phyloP scores from a whole-genome alignment of 768 basidiomycete genomes.

The Mycena rebaudengoi region DNA sequence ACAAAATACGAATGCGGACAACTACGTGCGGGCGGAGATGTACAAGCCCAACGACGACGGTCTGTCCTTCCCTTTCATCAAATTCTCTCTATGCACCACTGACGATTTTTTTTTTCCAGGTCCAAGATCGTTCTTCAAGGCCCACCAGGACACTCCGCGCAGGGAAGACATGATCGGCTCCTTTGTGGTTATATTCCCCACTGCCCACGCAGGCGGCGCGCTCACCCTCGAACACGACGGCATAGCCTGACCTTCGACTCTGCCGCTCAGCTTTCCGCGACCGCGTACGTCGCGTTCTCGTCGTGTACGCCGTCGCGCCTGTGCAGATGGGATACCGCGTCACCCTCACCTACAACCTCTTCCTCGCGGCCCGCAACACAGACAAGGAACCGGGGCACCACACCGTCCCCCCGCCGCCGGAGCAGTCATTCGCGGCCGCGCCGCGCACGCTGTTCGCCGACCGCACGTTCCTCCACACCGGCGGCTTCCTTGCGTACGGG shows the following conservation, averaged over 20 bases:
- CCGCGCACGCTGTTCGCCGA: constrained; percentile 2
- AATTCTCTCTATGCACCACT: background rate
- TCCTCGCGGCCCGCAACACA: too few species aligned
- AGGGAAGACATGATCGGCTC: constrained; percentile 55
- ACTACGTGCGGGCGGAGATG: constrained; percentile 41
- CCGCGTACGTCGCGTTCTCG: constrained; percentile 32
- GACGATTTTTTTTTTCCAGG: constrained; percentile 24
- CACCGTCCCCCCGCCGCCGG: background rate
- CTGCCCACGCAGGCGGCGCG: constrained; percentile 47
- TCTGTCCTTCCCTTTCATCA: too few species aligned
- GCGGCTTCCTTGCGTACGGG: constrained; percentile 15
- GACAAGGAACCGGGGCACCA: too few species aligned
- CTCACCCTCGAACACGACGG: constrained; percentile 38
- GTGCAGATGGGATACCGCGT: constrained; percentile 52
- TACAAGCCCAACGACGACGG: constrained; percentile 58
- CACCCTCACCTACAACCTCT: constrained; percentile 57
- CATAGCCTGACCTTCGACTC: constrained; percentile 46
- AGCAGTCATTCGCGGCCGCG: background rate
- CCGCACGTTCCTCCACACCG: background rate
- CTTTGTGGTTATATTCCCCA: constrained; percentile 54
- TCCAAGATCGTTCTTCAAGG: constrained; percentile 52
- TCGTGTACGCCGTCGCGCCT: constrained; percentile 54
- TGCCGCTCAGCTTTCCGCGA: constrained; percentile 8
- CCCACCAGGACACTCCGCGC: constrained; percentile 56
- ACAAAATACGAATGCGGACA: background rate